Percentiles rank a stretch among this genome's conserved stretches.
Evolutionary conservation across 495 filamentous ascomycete genomes (phyloP).

Genomic region (Neurospora sp.): DNA sequence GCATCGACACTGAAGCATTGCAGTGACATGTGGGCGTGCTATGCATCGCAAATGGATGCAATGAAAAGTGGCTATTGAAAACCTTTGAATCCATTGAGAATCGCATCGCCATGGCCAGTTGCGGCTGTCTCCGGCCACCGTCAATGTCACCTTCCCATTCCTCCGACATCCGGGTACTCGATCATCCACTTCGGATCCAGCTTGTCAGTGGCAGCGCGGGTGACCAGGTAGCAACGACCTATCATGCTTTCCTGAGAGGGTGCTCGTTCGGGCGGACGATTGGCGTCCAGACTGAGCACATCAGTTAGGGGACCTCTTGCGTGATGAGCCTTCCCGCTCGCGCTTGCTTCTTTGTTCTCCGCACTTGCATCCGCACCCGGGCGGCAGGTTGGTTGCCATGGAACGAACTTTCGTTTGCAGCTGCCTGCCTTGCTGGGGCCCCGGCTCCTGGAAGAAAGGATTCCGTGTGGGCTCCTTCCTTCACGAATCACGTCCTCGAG

Average conservation of each 20-base stretch:
- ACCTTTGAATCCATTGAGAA: background rate
- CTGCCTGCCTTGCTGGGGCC: background rate
- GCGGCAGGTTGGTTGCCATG: background rate
- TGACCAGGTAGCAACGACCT: background rate
- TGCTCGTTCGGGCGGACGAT: background rate
- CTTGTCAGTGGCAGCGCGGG: background rate
- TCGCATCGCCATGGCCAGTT: background rate
- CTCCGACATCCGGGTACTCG: background rate
- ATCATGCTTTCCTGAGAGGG: background rate
- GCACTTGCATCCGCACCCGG: background rate
- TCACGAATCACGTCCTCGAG: background rate
- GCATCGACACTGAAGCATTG: background rate
- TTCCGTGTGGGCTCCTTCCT: background rate
- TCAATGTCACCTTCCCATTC: background rate
- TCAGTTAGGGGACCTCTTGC: background rate
- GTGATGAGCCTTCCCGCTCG: background rate
- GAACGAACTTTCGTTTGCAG: background rate
- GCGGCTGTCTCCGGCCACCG: background rate
- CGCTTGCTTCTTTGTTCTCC: background rate
- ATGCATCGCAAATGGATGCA: background rate
- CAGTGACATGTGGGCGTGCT: background rate
- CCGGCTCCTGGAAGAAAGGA: background rate
- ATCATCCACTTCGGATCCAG: background rate
- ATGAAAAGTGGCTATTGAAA: background rate
- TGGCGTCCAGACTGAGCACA: background rate